A percentile compares a stretch with the other conserved stretches of the same genome.
These are phyloP conservation scores for Vanrija sp. DNA, from an alignment of 1,284 basidiomycete genomes.

Conservation along the genomic window DNA sequence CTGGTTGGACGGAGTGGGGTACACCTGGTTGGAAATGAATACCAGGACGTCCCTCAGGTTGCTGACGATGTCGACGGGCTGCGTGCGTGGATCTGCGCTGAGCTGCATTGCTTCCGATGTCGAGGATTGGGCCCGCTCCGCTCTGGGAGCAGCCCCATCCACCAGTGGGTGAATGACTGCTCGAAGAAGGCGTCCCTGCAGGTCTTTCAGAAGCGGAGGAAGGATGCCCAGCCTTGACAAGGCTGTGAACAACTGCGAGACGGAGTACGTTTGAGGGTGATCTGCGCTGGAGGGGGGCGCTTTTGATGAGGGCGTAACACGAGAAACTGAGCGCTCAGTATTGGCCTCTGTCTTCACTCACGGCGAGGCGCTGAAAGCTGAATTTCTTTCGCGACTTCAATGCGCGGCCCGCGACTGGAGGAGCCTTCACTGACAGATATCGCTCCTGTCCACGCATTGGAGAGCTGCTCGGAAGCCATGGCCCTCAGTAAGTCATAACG, in stretches of 20 bases:
- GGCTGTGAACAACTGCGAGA: slow-evolving; percentile 17
- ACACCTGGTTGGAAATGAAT: slow-evolving; percentile 16
- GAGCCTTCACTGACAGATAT: slow-evolving; percentile 6
- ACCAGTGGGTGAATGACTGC: background rate
- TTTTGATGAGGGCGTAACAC: background rate
- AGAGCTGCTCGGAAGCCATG: slow-evolving; percentile 12
- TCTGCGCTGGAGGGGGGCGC: background rate
- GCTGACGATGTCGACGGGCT: slow-evolving; percentile 10
- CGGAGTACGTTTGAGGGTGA: slow-evolving; percentile 12
- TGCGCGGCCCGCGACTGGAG: no score
- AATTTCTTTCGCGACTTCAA: no score
- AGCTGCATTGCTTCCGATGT: no score
- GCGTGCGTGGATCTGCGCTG: background rate
- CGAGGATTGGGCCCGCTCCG: no score
- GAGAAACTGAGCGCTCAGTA: background rate
- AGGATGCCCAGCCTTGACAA: slow-evolving; percentile 9
- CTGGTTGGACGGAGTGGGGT: background rate
- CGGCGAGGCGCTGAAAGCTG: no score
- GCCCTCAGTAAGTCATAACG: background rate
- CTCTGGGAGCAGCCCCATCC: background rate
- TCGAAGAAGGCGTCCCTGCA: slow-evolving; percentile 20
- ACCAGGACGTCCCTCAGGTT: slow-evolving; percentile 18
- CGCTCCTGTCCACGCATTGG: slow-evolving; percentile 21
- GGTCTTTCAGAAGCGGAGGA: slow-evolving; percentile 7
- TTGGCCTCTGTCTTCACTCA: background rate